Base-by-base conservation (phyloP, 1,284 basidiomycete genomes). In the Leccinum angustisporum region DNA sequence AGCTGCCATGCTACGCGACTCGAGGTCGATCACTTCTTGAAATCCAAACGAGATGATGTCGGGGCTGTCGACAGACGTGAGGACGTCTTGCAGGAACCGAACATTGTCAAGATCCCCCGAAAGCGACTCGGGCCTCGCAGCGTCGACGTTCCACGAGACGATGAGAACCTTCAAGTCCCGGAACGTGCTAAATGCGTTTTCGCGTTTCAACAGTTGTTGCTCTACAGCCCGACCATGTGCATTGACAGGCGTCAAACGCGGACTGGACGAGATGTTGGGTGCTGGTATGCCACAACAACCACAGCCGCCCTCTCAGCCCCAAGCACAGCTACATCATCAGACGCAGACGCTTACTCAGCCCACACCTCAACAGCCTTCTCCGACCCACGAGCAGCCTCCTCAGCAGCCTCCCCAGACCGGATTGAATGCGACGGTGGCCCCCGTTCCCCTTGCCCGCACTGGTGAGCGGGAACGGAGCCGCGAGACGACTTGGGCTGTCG, bases 21-120 rank as follows among this genome's bases (percentile, higher is more conserved):
- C 95, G 11, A 99, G 83, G 72, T 98, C 95, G 64, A 99, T 92
- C 46, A 98, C 84, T 78, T 98, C 97, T 75, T 99, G 97, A 72
- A 98, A 91, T 1, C 95, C 95, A 72, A 98, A 97, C 2, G 88
- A 86, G 67, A 99, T 90, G 66, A 98, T 87, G 68, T 98, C 96
- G 0, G 96, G 94, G 8, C 80, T 75, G 25, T 90, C 85, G 30
- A 89, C 86, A 63, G 87, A 90, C 3, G 75, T 78, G 16, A 97
- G 79, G 5, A 86, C 86, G 48, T 94, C 83, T 16, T 84, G 79
- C 10, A 97, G 78, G 78, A 97, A 93, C 59, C 80, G 83, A 52
- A 84, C 73, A 70, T 94, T 96, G 31, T 85, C 86, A 1, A 80
- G 69, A 18, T 81, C 80, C 9, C 85, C 84, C 0, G 75, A 79